These are phyloP conservation scores for Neurospora pannonica DNA, from an alignment of 495 filamentous ascomycete genomes.

Conservation along the genomic window DNA sequence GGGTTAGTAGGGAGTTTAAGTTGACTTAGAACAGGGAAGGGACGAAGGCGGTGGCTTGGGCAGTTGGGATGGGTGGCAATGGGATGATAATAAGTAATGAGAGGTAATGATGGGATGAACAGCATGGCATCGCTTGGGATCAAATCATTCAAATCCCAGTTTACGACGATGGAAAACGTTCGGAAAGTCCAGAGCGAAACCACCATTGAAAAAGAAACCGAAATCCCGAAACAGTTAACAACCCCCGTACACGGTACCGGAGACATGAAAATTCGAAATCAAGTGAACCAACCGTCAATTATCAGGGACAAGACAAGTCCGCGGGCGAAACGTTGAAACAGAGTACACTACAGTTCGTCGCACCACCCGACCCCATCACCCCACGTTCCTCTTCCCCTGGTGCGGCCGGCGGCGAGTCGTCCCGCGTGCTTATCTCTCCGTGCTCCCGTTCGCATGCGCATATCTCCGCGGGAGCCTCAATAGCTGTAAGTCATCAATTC, in stretches of 20 bases:
- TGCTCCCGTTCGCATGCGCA: neutral
- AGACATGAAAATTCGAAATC: too few species aligned
- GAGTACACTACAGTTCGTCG: too few species aligned
- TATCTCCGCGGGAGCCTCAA: constrained; percentile 10
- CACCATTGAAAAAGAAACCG: neutral
- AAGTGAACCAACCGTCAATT: too few species aligned
- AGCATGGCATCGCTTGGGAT: too few species aligned
- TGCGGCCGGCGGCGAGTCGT: too few species aligned
- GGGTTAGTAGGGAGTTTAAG: constrained; percentile 56
- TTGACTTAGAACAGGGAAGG: constrained; percentile 16
- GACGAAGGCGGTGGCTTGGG: neutral
- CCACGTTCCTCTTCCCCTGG: neutral
- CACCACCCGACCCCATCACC: too few species aligned
- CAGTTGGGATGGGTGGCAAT: neutral
- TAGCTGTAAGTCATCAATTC: too few species aligned
- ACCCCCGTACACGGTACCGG: too few species aligned
- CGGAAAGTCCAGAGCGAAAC: neutral
- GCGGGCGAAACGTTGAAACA: too few species aligned
- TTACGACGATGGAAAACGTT: neutral
- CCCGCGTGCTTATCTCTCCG: neutral
- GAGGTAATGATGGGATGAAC: neutral
- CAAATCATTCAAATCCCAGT: too few species aligned
- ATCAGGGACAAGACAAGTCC: too few species aligned
- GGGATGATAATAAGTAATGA: neutral
- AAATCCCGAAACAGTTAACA: too few species aligned